These are phyloP conservation scores for Trifolium fragiferum DNA, from an alignment of 306 rosid genomes.

Conservation along the genomic window DNA sequence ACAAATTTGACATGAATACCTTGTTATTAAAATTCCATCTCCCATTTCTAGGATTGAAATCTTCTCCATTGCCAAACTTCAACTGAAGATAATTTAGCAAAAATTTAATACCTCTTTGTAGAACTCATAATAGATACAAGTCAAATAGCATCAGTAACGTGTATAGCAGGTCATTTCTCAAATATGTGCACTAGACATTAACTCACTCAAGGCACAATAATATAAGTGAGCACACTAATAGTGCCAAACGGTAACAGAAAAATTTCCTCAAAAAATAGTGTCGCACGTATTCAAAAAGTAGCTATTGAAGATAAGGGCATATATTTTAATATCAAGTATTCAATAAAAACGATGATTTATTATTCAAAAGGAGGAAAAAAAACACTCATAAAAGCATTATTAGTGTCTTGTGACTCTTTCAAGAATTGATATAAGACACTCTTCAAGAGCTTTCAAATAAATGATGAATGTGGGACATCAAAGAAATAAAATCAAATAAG, in stretches of 20 bases:
- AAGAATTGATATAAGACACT: too few species aligned
- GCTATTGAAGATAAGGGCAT: not conserved
- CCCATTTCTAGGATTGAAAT: slow-evolving; percentile 85
- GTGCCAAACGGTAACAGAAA: too few species aligned
- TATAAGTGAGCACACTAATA: too few species aligned
- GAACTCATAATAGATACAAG: not conserved
- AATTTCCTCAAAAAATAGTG: too few species aligned
- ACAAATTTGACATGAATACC: slow-evolving; percentile 45
- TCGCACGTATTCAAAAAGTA: too few species aligned
- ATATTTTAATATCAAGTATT: too few species aligned
- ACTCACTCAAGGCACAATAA: too few species aligned
- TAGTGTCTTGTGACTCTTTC: too few species aligned
- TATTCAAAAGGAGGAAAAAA: not conserved
- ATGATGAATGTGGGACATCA: not conserved
- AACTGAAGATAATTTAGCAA: slow-evolving; percentile 48
- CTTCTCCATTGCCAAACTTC: slow-evolving; percentile 84
- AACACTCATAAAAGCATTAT: too few species aligned
- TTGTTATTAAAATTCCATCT: slow-evolving; percentile 92
- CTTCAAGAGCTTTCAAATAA: too few species aligned
- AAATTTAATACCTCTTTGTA: not conserved
- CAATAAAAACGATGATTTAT: not conserved
- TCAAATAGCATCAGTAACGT: not conserved
- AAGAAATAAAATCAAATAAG: not conserved
- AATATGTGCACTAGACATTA: not conserved
- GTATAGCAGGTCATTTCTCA: not conserved